Conservation (phyloP, 495 filamentous ascomycete genomes). For the Penicillium crystallinum region DNA sequence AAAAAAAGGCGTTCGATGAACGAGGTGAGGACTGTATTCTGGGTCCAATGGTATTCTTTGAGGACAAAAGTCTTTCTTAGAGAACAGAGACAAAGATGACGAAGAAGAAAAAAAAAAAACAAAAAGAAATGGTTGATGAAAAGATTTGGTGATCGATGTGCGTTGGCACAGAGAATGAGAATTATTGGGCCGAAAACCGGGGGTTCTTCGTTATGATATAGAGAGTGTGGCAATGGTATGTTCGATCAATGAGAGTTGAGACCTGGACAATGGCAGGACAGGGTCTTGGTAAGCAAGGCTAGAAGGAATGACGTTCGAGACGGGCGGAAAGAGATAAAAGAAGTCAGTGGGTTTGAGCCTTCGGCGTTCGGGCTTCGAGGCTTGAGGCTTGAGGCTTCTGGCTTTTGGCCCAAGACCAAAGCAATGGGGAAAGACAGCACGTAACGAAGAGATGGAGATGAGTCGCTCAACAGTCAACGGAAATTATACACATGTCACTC, state of each 20-base stretch:
- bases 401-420: not conserved
- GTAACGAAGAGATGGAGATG: slow-evolving; percentile 11
- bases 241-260: slow-evolving; percentile 3
- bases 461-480: slow-evolving; percentile 15
- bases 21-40: not conserved
- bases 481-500: slow-evolving; percentile 37
- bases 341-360: not conserved
- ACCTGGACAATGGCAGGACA: slow-evolving; percentile 1
- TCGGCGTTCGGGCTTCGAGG: not conserved
- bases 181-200: not conserved
- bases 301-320: not conserved
- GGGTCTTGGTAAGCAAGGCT: slow-evolving; percentile 15
- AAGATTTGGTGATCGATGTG: not conserved
- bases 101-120: not conserved
- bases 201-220: not conserved
- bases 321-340: not conserved
- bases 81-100: not conserved
- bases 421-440: not conserved
- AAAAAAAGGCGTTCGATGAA: slow-evolving; percentile 9
- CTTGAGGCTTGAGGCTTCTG: not conserved
- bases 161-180: not conserved
- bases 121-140: slow-evolving; percentile 2
- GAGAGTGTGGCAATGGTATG: not conserved
- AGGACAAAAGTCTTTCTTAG: not conserved
- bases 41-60: not conserved